These are phyloP conservation scores for Flaveria brownii DNA, from an alignment of 129 eudicot genomes.

Conservation along the genomic window DNA sequence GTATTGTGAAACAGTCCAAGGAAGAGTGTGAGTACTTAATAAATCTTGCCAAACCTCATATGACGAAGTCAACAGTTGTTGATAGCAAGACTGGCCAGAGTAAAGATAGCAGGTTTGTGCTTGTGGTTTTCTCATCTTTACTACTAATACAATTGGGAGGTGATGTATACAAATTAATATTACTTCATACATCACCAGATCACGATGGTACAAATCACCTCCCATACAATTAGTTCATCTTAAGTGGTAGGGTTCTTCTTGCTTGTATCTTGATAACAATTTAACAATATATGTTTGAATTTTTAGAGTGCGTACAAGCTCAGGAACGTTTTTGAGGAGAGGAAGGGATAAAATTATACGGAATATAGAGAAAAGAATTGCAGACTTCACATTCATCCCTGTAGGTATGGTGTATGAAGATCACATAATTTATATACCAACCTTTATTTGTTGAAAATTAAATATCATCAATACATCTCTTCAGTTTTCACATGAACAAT, in stretches of 20 bases:
- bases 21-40: conserved; percentile 94
- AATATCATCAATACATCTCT: background rate
- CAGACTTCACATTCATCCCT: conserved; percentile 89
- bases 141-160: conserved; percentile 2
- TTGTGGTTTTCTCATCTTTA: conserved; percentile 10
- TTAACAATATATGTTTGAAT: conserved; percentile 20
- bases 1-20: conserved; percentile 63
- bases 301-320: conserved; percentile 92
- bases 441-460: background rate
- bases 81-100: conserved; percentile 96
- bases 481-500: background rate
- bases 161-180: background rate
- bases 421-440: conserved; percentile 18
- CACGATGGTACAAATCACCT: conserved; percentile 3
- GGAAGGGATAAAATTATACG: conserved; percentile 74
- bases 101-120: conserved; percentile 89
- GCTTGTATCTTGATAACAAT: conserved; percentile 12
- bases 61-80: conserved; percentile 91
- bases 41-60: conserved; percentile 82
- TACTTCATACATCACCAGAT: conserved; percentile 2
- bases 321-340: conserved; percentile 84
- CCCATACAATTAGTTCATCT: conserved; percentile 1
- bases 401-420: conserved; percentile 55
- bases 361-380: conserved; percentile 85
- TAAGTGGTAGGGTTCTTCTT: background rate